Base-by-base conservation (phyloP, 1,284 basidiomycete genomes). In the Gymnopus androsaceus region DNA sequence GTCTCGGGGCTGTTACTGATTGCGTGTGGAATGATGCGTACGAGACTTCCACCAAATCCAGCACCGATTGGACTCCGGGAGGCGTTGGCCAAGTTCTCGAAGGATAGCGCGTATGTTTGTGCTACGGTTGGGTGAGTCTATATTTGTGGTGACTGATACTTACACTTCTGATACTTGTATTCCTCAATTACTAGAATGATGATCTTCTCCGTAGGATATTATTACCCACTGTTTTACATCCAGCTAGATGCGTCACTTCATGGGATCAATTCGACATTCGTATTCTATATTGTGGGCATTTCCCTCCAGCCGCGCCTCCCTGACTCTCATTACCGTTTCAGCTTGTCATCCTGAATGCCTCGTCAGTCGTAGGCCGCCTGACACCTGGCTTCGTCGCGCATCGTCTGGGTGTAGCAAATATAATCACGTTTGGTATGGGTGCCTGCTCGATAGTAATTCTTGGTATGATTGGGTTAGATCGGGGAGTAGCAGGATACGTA, bases 301-400 rank as follows among this genome's bases (percentile, higher is more conserved):
- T 7, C 28, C 17, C 14, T 5, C 11, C 15, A 28, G 17, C 11
- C 27, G n/a, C 3, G 8, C 4, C 19, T 7, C n/a, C n/a, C 15
- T n/a, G 14, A 3, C n/a, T 19, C 30, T n/a, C 36, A 38, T n/a
- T n/a, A n/a, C n/a, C 21, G 2, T 28, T 21, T 30, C 19, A 72
- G 69, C 65, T 71, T 25, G 66, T 69, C 3, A 68, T 73, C 34
- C 60, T 72, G 56, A 73, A 69, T 60, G 63, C 58, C 5, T 55
- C 65, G 1, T 65, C 61, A 17, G 59, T 69, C 36, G 17, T 68
- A 7, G 71, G 72, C 2, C 63, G 72, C 3, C 52, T 69, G 2
- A 51, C 59, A 14, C 61, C 70, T 3, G 67, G 67, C 3, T 55
- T 72, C 34, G 33, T 72, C 9, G 64, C 65, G 2, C 57, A 66